Evolutionary conservation across 495 filamentous ascomycete species (phyloP).

Genomic region (Xylaria intraflava): DNA sequence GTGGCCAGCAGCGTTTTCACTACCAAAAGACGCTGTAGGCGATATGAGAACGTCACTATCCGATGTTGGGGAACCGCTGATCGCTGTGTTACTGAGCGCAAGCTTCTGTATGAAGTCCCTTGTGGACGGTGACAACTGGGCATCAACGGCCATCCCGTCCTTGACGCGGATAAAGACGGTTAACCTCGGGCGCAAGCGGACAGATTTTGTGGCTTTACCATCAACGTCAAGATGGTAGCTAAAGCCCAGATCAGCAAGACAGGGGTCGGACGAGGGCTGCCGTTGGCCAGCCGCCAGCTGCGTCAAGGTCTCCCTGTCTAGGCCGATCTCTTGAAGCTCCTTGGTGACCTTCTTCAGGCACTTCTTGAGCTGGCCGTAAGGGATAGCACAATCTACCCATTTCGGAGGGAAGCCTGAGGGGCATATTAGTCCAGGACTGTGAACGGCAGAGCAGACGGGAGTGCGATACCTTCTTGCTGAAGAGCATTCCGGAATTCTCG

Average conservation of each 20-base stretch:
- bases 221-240: slow-evolving; percentile 40
- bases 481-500: slow-evolving; percentile 57
- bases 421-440: slow-evolving; percentile 5
- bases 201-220: slow-evolving; percentile 22
- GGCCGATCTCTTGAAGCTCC: slow-evolving; percentile 55
- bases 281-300: slow-evolving; percentile 39
- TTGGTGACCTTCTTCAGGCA: slow-evolving; percentile 59
- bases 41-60: background rate
- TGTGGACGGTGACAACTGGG: slow-evolving; percentile 49
- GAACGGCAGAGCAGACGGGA: background rate
- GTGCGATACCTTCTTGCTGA: slow-evolving; percentile 37
- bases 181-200: slow-evolving; percentile 50
- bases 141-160: slow-evolving; percentile 49
- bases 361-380: slow-evolving; percentile 69
- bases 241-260: slow-evolving; percentile 20
- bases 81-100: slow-evolving; percentile 16
- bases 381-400: slow-evolving; percentile 65
- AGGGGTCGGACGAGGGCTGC: slow-evolving; percentile 5
- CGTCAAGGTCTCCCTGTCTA: slow-evolving; percentile 53
- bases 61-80: background rate
- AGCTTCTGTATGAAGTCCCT: slow-evolving; percentile 46
- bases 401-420: slow-evolving; percentile 47
- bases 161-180: slow-evolving; percentile 48
- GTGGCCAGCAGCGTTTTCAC: background rate
- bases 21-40: background rate